These are phyloP conservation scores for Pestalotiopsis sp. DNA, from an alignment of 2,329 filamentous ascomycete genomes.

Conservation along the genomic window DNA sequence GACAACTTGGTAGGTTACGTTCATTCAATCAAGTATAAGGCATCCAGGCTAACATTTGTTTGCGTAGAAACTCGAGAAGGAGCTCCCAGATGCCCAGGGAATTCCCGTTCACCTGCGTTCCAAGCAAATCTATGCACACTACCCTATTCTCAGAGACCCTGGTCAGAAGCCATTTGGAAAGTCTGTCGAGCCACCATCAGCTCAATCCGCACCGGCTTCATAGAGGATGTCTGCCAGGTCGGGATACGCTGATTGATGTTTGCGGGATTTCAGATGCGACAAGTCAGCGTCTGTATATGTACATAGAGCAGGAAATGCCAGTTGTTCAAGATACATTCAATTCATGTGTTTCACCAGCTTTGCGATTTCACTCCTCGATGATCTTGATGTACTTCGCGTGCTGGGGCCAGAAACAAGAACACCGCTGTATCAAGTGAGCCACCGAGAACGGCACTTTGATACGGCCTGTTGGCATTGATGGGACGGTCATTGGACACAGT, in stretches of 20 bases:
- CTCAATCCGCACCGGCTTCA: slow-evolving; percentile 20
- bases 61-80: slow-evolving; percentile 76
- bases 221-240: not conserved
- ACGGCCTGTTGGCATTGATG: no score
- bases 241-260: not conserved
- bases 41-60: not conserved
- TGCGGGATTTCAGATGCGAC: not conserved
- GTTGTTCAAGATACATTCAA: not conserved
- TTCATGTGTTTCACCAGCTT: not conserved
- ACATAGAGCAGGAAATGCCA: not conserved
- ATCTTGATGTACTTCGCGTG: no score
- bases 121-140: slow-evolving; percentile 64
- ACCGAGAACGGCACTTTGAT: no score
- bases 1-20: slow-evolving; percentile 80
- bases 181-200: slow-evolving; percentile 32
- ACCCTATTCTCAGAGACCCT: slow-evolving; percentile 40
- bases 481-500: no score
- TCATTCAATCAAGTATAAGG: not conserved
- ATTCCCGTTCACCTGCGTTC: slow-evolving; percentile 75
- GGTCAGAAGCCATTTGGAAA: slow-evolving; percentile 33
- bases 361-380: not conserved
- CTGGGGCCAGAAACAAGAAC: no score
- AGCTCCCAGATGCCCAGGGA: slow-evolving; percentile 73
- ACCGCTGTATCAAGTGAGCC: no score
- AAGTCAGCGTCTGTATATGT: not conserved